These are phyloP conservation scores for Ostreobium quekettii DNA, from an alignment of 139 green algal genomes.

Conservation along the genomic window DNA sequence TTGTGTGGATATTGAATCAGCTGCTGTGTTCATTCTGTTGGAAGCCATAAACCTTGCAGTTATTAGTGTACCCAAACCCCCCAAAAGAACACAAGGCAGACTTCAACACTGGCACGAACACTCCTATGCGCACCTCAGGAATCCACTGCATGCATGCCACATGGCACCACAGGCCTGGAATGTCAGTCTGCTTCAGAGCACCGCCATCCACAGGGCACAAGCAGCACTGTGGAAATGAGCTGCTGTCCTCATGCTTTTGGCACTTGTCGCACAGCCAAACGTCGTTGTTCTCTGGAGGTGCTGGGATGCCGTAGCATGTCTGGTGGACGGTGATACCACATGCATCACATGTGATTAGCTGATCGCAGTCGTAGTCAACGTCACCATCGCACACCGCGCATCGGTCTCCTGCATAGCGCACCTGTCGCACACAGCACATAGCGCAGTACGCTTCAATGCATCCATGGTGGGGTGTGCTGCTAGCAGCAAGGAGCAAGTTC, in stretches of 20 bases:
- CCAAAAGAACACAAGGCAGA: too few relatives aligned
- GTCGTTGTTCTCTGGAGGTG: constrained; percentile 60
- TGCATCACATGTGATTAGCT: constrained; percentile 75
- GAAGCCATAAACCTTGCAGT: too few relatives aligned
- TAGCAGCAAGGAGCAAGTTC: too few relatives aligned
- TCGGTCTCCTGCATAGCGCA: constrained; percentile 48
- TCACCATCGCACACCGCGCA: constrained; percentile 81
- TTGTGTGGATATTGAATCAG: too few relatives aligned
- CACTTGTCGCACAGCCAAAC: constrained; percentile 81
- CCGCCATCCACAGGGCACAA: constrained; percentile 81
- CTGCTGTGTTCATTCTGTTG: too few relatives aligned
- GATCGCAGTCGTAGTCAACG: constrained; percentile 80
- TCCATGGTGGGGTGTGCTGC: too few relatives aligned
- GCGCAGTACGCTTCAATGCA: neutral
- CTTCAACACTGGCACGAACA: too few relatives aligned
- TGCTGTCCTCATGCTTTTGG: constrained; percentile 47
- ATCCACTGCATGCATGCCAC: constrained; percentile 82
- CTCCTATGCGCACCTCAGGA: constrained; percentile 58
- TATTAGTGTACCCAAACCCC: too few relatives aligned
- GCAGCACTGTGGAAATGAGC: constrained; percentile 68
- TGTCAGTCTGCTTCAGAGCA: constrained; percentile 76
- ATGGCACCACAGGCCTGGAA: constrained; percentile 71
- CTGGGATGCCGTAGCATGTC: constrained; percentile 81
- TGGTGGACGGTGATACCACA: constrained; percentile 86
- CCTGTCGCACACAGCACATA: constrained; percentile 19